Evolutionary conservation across 163 green algal genomes (phyloP), one percentile per base, ranked within the genome.

Genomic region (Scenedesmus sp.): DNA sequence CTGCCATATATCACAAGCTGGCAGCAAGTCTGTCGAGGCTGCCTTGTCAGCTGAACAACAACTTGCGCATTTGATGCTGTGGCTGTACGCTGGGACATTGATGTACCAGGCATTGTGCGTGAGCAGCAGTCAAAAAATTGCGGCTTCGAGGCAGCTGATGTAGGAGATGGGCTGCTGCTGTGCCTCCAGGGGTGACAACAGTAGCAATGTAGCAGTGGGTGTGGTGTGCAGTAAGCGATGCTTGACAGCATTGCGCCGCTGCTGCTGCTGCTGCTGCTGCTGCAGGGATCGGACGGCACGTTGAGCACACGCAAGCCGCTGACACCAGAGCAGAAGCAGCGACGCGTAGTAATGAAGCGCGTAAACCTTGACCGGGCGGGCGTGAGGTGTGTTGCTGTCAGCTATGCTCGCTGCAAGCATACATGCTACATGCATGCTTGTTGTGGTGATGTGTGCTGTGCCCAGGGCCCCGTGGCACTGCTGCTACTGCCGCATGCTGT

Each of bases 261-360:
- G 59, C 9, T 64, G 59, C 59, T 10, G 60, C 60, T 64, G 20
- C 20, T 23, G 8, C 3, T 84, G 23, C 52, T 90, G 34, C 15
- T 82, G 16, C 77, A 88, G 84, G 57, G 88, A 56, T 66, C 52
- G 6, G 62, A 82, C 84, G 82, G 92, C 85, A 91, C 76, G 23
- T 70, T 84, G 20, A 81, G 46, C 56, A 67, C 12, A 34, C 92
- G 94, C 59, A 90, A 82, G 52, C 84, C 95, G 84, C 94, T 99
- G 55, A 97, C 94, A 0, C 23, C 89, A 3, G 96, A 97, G 90
- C 95, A 98, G 94, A 99, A 99, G 95, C 96, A 96, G 91, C 93
- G 96, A 57, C 94, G 97, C 12, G 97, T 99, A 59, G 97, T 99
- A 86, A 94, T 99, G 20, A 99, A 99, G 93, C 94, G 96, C 12